Conservation (phyloP, 2,329 filamentous ascomycete genomes). For the Hypoxylon sp. region DNA sequence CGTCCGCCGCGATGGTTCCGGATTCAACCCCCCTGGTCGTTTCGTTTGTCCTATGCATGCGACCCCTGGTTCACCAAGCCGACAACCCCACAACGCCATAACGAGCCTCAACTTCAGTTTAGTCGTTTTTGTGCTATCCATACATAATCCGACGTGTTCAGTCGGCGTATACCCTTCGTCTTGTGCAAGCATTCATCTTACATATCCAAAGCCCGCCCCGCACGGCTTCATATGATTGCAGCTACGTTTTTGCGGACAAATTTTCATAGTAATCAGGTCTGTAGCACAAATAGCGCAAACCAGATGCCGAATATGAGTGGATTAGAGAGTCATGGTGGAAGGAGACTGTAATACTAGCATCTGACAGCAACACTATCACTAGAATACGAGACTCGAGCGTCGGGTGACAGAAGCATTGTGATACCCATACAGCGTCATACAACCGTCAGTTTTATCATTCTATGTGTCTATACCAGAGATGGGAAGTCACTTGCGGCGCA, state of each 20-base stretch:
- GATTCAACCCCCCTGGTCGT: background rate
- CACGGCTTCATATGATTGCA: background rate
- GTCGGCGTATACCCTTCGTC: background rate
- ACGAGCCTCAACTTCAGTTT: slow-evolving; percentile 2
- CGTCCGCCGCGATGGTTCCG: background rate
- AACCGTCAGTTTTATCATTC: background rate
- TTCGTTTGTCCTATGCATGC: background rate
- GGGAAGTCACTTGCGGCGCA: background rate
- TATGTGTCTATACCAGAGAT: background rate
- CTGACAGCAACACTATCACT: background rate
- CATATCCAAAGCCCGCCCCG: background rate
- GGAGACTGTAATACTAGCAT: background rate
- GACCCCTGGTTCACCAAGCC: background rate
- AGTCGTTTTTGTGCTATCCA: background rate
- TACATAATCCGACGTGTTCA: too few species aligned
- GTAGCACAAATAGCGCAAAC: background rate
- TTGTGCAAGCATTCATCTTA: background rate
- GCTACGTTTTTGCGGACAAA: background rate
- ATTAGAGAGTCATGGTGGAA: background rate
- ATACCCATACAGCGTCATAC: slow-evolving; percentile 3
- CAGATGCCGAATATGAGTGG: background rate
- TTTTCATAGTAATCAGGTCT: background rate
- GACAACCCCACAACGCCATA: slow-evolving; percentile 10
- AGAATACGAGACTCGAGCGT: background rate
- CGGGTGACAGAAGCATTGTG: background rate